Evolutionary conservation across 768 basidiomycete species (phyloP), one percentile per base, ranked within the genome.

Genomic region (Leccinum truebloodii): DNA sequence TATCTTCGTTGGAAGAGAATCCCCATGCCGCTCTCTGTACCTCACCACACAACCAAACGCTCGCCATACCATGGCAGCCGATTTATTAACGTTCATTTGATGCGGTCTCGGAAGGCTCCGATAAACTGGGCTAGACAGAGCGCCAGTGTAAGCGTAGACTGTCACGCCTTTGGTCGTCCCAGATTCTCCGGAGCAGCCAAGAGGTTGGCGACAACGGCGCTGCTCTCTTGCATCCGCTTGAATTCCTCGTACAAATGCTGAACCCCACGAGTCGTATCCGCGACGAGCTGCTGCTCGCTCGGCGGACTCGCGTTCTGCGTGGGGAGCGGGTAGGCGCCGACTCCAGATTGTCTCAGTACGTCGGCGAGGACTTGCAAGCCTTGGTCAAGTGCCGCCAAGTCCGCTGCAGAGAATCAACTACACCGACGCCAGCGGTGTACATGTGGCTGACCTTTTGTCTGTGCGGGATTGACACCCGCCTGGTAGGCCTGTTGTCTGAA

Each of bases 111-210:
- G n/a, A 59, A 39, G 12, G 34, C 5, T 20, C 35, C 16, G 37
- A 8, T 39, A 8, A 39, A 16, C 37, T 39, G 16, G 16, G 8
- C 39, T 3, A 39, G 37, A 18, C 18, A 41, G 3, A 10, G 12
- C 2, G 7, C 6, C 14, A 10, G 24, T 24, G 14, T 4, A 51
- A 4, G 3, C 7, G 37, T 16, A 37, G 14, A 20, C 37, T 41
- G 39, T 63, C 50, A 71, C 13, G 22, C 41, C 57, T 54, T 72
- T 34, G 63, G 53, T 48, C 67, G 64, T 32, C 63, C 59, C 24
- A 94, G 80, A 93, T 92, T 69, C 92, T 66, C 87, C 86, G 54
- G 83, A 80, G 66, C 84, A 84, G 14, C 41, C 41, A 87, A 86
- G 75, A 78, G 82, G 64, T 65, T 70, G 51, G 60, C 74, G 63